A percentile compares a stretch with the other conserved stretches of the same genome.
Conservation (phyloP, 768 basidiomycete species). For the Russula sp. region DNA sequence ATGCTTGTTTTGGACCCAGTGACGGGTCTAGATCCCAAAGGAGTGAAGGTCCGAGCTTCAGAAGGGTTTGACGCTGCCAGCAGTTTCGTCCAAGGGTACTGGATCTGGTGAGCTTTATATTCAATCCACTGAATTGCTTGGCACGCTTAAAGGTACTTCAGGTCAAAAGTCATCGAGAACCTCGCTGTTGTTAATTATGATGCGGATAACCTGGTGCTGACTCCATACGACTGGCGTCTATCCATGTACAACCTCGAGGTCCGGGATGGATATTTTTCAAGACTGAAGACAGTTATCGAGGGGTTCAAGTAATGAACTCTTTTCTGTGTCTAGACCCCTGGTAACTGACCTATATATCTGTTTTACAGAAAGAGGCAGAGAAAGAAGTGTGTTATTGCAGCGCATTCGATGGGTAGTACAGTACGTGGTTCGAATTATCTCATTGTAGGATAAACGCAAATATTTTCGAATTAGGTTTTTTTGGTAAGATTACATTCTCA, state of each 20-base stretch:
- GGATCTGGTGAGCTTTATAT: conserved; percentile 67
- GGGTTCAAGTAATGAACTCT: conserved; percentile 53
- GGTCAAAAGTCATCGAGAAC: conserved; percentile 93
- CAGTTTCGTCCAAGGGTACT: conserved; percentile 85
- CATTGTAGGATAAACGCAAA: conserved; percentile 2
- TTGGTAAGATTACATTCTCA: conserved; percentile 40
- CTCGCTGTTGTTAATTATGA: conserved; percentile 92
- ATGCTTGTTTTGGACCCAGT: conserved; percentile 88
- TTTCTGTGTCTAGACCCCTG: background rate
- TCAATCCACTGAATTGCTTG: background rate
- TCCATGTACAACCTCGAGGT: conserved; percentile 90
- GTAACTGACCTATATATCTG: background rate
- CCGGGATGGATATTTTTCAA: conserved; percentile 86
- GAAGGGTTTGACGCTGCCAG: conserved; percentile 91
- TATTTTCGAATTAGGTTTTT: conserved; percentile 37
- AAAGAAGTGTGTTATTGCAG: conserved; percentile 78
- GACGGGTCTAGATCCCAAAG: conserved; percentile 87
- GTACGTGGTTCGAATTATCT: conserved; percentile 43
- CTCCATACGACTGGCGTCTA: conserved; percentile 88
- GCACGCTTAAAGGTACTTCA: conserved; percentile 33
- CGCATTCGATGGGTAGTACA: conserved; percentile 84
- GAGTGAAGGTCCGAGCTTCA: conserved; percentile 83
- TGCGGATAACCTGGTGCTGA: conserved; percentile 79
- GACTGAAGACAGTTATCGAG: conserved; percentile 78
- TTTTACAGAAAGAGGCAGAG: conserved; percentile 56